phyloP scores from a whole-genome alignment of 139 green algal species.

The Gonium pectorale region DNA sequence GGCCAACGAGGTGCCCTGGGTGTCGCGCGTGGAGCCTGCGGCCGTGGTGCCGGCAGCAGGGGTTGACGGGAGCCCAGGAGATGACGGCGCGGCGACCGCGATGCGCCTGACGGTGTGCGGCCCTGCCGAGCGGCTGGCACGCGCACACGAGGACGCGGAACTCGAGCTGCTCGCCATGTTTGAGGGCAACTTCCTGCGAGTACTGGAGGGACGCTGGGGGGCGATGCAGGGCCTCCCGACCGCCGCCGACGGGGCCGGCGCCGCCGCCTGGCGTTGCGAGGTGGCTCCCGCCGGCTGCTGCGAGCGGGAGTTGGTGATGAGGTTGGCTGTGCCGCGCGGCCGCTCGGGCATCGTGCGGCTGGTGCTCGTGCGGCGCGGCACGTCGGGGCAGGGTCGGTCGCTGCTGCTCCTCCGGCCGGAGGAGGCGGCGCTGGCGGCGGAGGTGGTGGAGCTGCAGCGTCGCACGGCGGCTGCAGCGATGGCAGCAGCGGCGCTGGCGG shows the following conservation, averaged over 20 bases:
- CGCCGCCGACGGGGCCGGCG: background rate
- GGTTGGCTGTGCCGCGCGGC: background rate
- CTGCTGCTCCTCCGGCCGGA: conserved; percentile 23
- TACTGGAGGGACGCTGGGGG: background rate
- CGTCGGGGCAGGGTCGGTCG: background rate
- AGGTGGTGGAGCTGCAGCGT: conserved; percentile 16
- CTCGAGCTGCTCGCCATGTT: conserved; percentile 33
- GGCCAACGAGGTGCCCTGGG: conserved; percentile 14
- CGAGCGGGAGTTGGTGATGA: background rate
- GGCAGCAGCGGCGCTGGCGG: background rate
- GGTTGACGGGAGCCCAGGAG: background rate
- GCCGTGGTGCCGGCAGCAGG: background rate
- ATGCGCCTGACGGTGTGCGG: conserved; percentile 25
- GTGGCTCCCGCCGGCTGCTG: background rate
- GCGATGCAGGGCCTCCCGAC: background rate
- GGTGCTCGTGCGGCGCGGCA: background rate
- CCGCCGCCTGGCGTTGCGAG: background rate
- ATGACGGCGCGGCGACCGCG: background rate
- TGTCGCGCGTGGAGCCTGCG: background rate
- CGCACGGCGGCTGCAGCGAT: background rate
- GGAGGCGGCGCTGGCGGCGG: background rate
- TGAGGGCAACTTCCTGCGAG: background rate
- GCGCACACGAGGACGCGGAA: background rate
- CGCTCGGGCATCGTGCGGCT: background rate
- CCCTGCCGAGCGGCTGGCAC: background rate